Base-by-base conservation (phyloP, 768 basidiomycete species). In the Termitomyces heimii region DNA sequence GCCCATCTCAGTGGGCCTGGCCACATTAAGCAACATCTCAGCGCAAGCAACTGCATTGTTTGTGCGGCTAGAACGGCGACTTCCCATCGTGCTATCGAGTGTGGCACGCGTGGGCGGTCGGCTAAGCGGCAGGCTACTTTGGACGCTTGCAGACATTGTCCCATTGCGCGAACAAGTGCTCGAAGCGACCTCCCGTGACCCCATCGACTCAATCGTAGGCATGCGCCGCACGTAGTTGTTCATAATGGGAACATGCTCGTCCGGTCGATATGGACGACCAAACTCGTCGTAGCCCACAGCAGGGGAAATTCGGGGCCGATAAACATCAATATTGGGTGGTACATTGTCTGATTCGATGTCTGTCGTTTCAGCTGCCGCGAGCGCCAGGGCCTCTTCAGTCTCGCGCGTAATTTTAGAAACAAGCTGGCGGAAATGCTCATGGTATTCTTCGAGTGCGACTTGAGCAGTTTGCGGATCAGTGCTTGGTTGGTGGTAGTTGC, bases 181-280 rank as follows among this genome's bases (percentile, higher is more conserved):
- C 5, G 67, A 67, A n/a, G 66, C 70, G 49, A 74, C 58, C 59
- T 92, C 89, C 51, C 81, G 77, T 18, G 85, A 87, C 40, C 87
- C 88, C 68, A 90, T 76, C 43, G 82, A 84, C 67, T 90, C 88
- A 59, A 91, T 91, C 29, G 89, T 91, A 20, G 88, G 84, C 89
- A 92, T 89, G 39, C 89, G 85, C 52, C 80, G 76, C 44, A 91
- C 77, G 63, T 76, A 81, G 24, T 79, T 75, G 53, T 88, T 86
- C 55, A 92, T 72, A 49, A 91, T 76, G 6, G 77, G 77, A 31
- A 89, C 73, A 53, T 79, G 76, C 56, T 79, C 76, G 39, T 81
- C 81, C 22, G 76, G 73, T 20, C 73, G 73, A 62, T 77, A 77
- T 3, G 77, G 77, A 26, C 71, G 67, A 2, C 76, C 78, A 48